A percentile compares a stretch with the other conserved stretches of the same genome.
phyloP scores from a whole-genome alignment of 768 basidiomycete genomes.

The Leccinellum luteum region DNA sequence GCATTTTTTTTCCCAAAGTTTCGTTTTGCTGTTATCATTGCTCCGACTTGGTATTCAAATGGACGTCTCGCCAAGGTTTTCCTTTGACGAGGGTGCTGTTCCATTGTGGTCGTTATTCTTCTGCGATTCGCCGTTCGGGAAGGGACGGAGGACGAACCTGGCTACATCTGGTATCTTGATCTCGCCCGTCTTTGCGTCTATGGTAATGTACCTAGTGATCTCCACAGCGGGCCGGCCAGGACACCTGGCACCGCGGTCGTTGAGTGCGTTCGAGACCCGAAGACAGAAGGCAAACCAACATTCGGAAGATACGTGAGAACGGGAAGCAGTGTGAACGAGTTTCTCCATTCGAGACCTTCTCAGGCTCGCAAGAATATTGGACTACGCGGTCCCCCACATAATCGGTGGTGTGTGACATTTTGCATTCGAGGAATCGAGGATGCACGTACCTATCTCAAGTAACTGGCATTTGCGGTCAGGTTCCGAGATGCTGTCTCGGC shows the following conservation, averaged over 20 bases:
- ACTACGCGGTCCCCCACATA: constrained; percentile 26
- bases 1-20: not conserved
- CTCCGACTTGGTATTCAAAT: constrained; percentile 18
- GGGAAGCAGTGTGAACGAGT: constrained; percentile 60
- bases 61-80: constrained; percentile 35
- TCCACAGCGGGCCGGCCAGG: constrained; percentile 63
- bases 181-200: constrained; percentile 47
- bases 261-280: constrained; percentile 4
- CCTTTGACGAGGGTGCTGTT: constrained; percentile 32
- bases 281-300: constrained; percentile 44
- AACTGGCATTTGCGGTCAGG: constrained; percentile 48
- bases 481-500: not conserved
- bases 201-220: constrained; percentile 54
- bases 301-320: constrained; percentile 67
- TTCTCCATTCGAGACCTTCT: constrained; percentile 26
- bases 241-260: constrained; percentile 47
- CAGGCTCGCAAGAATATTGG: constrained; percentile 62
- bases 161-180: constrained; percentile 46
- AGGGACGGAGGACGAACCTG: constrained; percentile 35
- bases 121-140: constrained; percentile 6
- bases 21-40: constrained; percentile 8
- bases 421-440: not conserved
- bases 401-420: constrained; percentile 6
- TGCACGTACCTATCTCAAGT: constrained; percentile 50
- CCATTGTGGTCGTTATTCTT: constrained; percentile 3